Percentiles rank a stretch among this genome's conserved stretches.
Conservation (phyloP, 192 early-diverging fungal species). For the Coemansia sp. region DNA sequence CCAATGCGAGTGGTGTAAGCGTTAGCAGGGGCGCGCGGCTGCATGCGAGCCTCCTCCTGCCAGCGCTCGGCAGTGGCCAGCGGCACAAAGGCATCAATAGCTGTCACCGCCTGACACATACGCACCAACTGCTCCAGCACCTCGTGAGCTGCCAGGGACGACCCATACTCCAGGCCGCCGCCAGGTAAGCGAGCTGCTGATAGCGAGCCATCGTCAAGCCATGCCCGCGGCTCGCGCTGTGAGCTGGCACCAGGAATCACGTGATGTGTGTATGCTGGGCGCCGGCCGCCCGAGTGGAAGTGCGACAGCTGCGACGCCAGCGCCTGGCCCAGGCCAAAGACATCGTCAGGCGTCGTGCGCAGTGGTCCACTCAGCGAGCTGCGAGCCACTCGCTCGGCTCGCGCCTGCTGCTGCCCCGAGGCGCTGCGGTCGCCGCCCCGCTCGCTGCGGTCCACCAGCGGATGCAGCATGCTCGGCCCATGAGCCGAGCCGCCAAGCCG, state of each 20-base stretch:
- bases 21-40: slow-evolving; percentile 63
- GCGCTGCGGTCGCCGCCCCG: slow-evolving; percentile 19
- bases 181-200: neutral
- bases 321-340: slow-evolving; percentile 34
- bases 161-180: neutral
- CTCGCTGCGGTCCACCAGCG: slow-evolving; percentile 25
- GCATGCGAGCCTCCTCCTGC: slow-evolving; percentile 81
- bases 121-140: slow-evolving; percentile 36
- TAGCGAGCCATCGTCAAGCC: neutral
- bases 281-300: slow-evolving; percentile 31
- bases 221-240: slow-evolving; percentile 1
- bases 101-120: slow-evolving; percentile 32
- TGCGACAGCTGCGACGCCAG: slow-evolving; percentile 35
- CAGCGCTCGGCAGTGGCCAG: slow-evolving; percentile 75
- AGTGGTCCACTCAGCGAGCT: slow-evolving; percentile 22
- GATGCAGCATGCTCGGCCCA: slow-evolving; percentile 38
- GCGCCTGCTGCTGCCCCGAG: slow-evolving; percentile 27
- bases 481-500: slow-evolving; percentile 3
- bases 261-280: slow-evolving; percentile 29
- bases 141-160: slow-evolving; percentile 9
- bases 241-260: slow-evolving; percentile 24
- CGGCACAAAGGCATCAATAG: slow-evolving; percentile 68
- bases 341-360: slow-evolving; percentile 31
- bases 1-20: slow-evolving; percentile 60
- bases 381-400: slow-evolving; percentile 42